Percentiles rank a stretch among this genome's conserved stretches.
These are phyloP conservation scores for Flaveria brownii DNA, from an alignment of 129 eudicot species.

Conservation along the genomic window DNA sequence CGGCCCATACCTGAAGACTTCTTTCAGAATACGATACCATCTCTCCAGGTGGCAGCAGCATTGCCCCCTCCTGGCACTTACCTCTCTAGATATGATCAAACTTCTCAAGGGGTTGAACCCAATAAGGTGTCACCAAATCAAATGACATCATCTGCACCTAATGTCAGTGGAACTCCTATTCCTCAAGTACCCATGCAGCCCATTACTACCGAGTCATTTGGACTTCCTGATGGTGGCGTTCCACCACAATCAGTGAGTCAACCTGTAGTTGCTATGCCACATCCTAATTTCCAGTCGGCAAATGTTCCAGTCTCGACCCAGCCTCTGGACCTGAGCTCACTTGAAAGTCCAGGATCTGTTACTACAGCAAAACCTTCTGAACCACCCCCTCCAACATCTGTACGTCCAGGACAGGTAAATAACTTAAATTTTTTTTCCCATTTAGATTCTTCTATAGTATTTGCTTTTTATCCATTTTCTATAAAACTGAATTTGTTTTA, in stretches of 20 bases:
- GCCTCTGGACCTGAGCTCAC: constrained; percentile 93
- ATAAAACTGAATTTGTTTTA: constrained; percentile 1
- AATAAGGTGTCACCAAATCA: constrained; percentile 49
- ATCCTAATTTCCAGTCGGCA: constrained; percentile 44
- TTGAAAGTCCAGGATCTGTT: constrained; percentile 75
- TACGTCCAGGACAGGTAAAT: constrained; percentile 97
- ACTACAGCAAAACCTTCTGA: constrained; percentile 56
- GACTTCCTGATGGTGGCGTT: constrained; percentile 90
- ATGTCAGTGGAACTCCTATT: constrained; percentile 55
- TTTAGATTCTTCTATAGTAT: neutral
- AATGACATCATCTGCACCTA: constrained; percentile 43
- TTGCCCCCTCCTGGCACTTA: constrained; percentile 83
- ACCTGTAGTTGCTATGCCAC: constrained; percentile 49
- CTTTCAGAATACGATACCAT: constrained; percentile 91
- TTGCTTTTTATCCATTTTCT: neutral
- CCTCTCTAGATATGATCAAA: constrained; percentile 72
- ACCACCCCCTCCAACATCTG: constrained; percentile 83
- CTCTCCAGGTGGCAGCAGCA: constrained; percentile 90
- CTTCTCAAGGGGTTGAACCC: constrained; percentile 52
- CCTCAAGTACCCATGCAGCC: constrained; percentile 73
- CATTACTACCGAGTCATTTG: constrained; percentile 51
- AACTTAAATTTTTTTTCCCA: too few relatives aligned
- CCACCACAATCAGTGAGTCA: constrained; percentile 75
- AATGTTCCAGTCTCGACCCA: constrained; percentile 53
- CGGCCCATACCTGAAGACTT: constrained; percentile 98